Base-by-base conservation (phyloP, 176 grass and related monocot species). In the Avena insularis region DNA sequence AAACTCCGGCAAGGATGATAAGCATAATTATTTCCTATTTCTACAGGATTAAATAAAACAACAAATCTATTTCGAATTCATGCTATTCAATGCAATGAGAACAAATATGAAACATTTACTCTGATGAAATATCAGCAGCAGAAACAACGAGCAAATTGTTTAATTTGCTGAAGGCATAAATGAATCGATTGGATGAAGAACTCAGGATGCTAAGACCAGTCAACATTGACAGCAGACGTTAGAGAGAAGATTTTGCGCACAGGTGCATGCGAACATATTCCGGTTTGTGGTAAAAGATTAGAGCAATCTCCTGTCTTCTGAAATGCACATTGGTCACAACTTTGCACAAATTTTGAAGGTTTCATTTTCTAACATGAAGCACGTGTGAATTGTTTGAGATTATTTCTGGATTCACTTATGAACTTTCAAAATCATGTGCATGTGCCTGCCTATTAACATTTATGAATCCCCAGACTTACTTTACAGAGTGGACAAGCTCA, bases 91-190 rank as follows among this genome's bases (percentile, higher is more conserved):
- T 50, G 40, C 54, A 63, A 74, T 49, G 17, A 54, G 85, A 74
- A 80, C 40, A 89, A 79, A 79, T 70, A 35, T n/a, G 55, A 65
- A 55, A 73, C 46, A 79, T 71, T 43, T 21, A 51, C 17, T 49
- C 45, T 9, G 65, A 50, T 68, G 25, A 25, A 80, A 12, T 31
- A 40, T 84, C 48, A 71, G 71, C 61, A 29, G 49, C 47, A 82
- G 16, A 49, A 58, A 35, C 43, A 84, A 25, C 36, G 33, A 78
- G 48, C 36, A 50, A 56, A 69, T 61, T 75, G 35, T 77, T 68
- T 78, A 11, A 21, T 55, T 54, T 55, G 54, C 45, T 12, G 9
- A 19, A 76, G n/a, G 60, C 8, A 45, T 55, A 31, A 78, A 17
- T 69, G 21, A 80, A 69, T 69, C 36, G 16, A 45, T 38, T 71